These are phyloP conservation scores for Globisporangium iwayamae DNA, from an alignment of 352 stramenopile species.

Conservation along the genomic window DNA sequence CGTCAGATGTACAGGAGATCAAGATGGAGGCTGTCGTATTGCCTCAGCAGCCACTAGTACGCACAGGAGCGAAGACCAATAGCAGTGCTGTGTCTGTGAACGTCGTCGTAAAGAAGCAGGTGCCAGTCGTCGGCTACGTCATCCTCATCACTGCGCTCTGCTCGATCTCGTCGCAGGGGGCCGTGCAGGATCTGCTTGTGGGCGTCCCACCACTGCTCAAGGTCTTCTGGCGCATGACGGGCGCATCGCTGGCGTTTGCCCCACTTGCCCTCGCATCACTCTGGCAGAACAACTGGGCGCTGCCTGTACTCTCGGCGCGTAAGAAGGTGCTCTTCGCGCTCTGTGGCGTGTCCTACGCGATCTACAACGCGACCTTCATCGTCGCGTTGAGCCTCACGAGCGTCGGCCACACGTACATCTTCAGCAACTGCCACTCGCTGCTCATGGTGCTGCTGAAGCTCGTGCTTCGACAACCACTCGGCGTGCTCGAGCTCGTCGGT, in stretches of 20 bases:
- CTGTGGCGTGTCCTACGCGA: conserved; percentile 33
- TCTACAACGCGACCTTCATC: conserved; percentile 54
- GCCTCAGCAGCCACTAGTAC: not conserved
- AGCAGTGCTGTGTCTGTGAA: conserved; percentile 23
- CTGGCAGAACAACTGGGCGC: conserved; percentile 17
- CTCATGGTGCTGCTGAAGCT: conserved; percentile 50
- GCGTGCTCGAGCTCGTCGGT: conserved; percentile 33
- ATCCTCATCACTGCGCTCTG: conserved; percentile 37
- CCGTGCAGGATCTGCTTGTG: conserved; percentile 36
- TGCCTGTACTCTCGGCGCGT: conserved; percentile 19
- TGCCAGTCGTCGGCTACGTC: conserved; percentile 38
- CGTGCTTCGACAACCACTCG: conserved; percentile 30
- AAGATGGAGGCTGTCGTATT: conserved; percentile 34
- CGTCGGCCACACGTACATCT: conserved; percentile 56
- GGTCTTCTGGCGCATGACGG: conserved; percentile 53
- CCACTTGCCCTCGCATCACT: conserved; percentile 26
- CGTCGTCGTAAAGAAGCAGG: conserved; percentile 45
- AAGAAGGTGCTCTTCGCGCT: conserved; percentile 21
- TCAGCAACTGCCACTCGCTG: conserved; percentile 54
- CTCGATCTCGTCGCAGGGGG: conserved; percentile 44
- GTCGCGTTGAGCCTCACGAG: conserved; percentile 44
- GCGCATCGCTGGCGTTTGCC: conserved; percentile 33
- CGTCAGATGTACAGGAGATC: conserved; percentile 33
- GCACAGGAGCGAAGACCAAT: not conserved
- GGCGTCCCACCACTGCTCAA: conserved; percentile 44